Evolutionary conservation across 257 asterid species (phyloP), one percentile per base, ranked within the genome.

Genomic region (Nicotiana undulata): DNA sequence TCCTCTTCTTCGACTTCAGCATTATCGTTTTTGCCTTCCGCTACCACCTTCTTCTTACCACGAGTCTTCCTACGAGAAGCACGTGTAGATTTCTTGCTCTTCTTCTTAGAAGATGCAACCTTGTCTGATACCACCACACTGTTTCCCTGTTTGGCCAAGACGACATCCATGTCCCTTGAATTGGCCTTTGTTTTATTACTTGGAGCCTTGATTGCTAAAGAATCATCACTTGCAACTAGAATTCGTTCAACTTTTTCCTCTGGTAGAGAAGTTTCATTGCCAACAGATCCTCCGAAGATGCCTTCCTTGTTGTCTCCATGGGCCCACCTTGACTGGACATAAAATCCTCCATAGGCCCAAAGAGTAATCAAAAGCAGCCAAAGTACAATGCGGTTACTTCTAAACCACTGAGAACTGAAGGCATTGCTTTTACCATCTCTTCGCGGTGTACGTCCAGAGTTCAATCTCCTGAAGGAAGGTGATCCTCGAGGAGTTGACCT

Each of bases 351-450:
- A 84, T 96, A 96, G 16, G 98, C 90, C 99, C 98, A 96, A 58
- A 96, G 95, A 70, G 99, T 92, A 86, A 96, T 96, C 88, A 96
- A 63, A 79, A 96, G 97, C 93, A 96, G 80, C 99, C 98, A 94
- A 77, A 92, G 93, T 70, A 96, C 89, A 83, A 96, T 87, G 70
- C 97, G 92, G 89, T 96, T 94, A 84, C 89, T 86, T 85, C 95
- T 90, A 77, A 91, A 88, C 85, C 91, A 89, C 40, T 86, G 91
- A 78, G 86, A 83, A 74, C 80, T 66, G 83, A 85, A 46, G 28
- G 85, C 88, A 32, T 81, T 66, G 58, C 84, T 64, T 82, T 84
- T 85, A 52, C 88, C 90, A 10, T 92, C 97, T 83, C 89, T 87
- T 59, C 90, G 91, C 0, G 97, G 96, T 64, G 94, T 94, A 6